Evolutionary conservation across 2,329 filamentous ascomycete genomes (phyloP).

Genomic region (Chalara sp.): DNA sequence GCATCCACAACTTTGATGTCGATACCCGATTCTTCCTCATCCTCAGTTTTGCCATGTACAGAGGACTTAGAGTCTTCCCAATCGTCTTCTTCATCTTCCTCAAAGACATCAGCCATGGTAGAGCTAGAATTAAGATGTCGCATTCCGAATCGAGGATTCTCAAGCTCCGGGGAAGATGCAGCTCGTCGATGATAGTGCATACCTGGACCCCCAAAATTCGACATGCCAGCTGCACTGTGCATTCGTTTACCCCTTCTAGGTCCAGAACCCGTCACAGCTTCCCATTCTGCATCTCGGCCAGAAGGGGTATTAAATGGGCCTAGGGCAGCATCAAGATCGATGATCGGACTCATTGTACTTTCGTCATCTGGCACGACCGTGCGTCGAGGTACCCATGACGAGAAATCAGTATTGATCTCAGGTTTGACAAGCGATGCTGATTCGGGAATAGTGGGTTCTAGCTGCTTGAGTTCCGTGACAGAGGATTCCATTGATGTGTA

Average conservation of each 20-base stretch:
- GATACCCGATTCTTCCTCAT: conserved; percentile 32
- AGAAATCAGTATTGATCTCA: conserved; percentile 21
- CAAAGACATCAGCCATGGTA: conserved; percentile 81
- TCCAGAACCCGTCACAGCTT: conserved; percentile 54
- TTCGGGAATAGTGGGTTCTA: conserved; percentile 2
- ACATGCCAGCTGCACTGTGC: conserved; percentile 69
- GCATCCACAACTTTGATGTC: conserved; percentile 40
- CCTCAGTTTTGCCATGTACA: conserved; percentile 27
- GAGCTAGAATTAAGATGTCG: conserved; percentile 59
- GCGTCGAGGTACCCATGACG: conserved; percentile 33
- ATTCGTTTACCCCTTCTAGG: conserved; percentile 47
- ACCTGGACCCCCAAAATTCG: conserved; percentile 60
- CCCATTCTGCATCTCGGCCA: conserved; percentile 56
- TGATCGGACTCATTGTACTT: conserved; percentile 70
- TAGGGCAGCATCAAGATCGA: conserved; percentile 89
- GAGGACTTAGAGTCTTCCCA: conserved; percentile 29
- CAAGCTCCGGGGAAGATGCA: conserved; percentile 78
- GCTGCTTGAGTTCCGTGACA: conserved; percentile 13
- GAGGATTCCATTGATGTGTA: conserved; percentile 21
- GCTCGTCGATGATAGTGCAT: conserved; percentile 73
- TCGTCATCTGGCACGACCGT: conserved; percentile 38
- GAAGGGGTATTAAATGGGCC: conserved; percentile 84
- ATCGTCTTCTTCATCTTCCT: conserved; percentile 67
- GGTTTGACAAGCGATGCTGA: conserved; percentile 6
- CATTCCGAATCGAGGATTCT: conserved; percentile 54